These are phyloP conservation scores for Torulaspora gathmanii DNA, from an alignment of 805 yeast genomes.

Conservation along the genomic window DNA sequence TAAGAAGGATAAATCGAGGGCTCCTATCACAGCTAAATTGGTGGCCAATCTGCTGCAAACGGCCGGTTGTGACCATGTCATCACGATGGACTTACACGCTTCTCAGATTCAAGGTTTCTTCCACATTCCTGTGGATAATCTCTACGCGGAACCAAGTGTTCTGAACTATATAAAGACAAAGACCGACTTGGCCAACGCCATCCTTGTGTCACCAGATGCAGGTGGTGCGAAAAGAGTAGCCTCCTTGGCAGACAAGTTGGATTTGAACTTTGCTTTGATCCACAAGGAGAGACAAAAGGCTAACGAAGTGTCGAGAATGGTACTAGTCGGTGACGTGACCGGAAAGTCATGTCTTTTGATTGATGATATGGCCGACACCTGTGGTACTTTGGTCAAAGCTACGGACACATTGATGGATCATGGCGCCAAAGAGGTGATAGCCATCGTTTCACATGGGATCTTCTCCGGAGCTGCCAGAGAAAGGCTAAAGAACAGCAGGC, in stretches of 20 bases:
- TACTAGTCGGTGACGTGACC: slow-evolving; percentile 88
- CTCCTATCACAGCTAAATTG: slow-evolving; percentile 92
- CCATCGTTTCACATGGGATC: slow-evolving; percentile 94
- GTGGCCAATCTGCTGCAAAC: slow-evolving; percentile 88
- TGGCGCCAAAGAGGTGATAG: slow-evolving; percentile 81
- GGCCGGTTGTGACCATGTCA: slow-evolving; percentile 93
- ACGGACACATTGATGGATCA: slow-evolving; percentile 78
- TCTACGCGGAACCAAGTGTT: slow-evolving; percentile 91
- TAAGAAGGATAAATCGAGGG: slow-evolving; percentile 91
- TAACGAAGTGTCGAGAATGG: slow-evolving; percentile 93
- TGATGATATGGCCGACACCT: slow-evolving; percentile 98
- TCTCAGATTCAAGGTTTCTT: slow-evolving; percentile 97
- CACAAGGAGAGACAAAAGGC: slow-evolving; percentile 96
- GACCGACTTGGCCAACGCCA: slow-evolving; percentile 52
- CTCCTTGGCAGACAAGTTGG: slow-evolving; percentile 84
- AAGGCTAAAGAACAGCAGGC: slow-evolving; percentile 60
- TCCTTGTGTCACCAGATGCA: slow-evolving; percentile 94
- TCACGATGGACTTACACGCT: slow-evolving; percentile 96
- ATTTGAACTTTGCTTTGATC: slow-evolving; percentile 88
- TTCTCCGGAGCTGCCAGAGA: slow-evolving; percentile 80
- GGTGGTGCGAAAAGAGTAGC: slow-evolving; percentile 99
- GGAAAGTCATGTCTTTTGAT: slow-evolving; percentile 78
- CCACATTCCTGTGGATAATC: slow-evolving; percentile 89
- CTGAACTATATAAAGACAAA: slow-evolving; percentile 72
- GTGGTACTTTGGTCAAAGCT: slow-evolving; percentile 94